These are phyloP conservation scores for Ascomycota sp. DNA, from an alignment of 2,329 filamentous ascomycete species.

Conservation along the genomic window DNA sequence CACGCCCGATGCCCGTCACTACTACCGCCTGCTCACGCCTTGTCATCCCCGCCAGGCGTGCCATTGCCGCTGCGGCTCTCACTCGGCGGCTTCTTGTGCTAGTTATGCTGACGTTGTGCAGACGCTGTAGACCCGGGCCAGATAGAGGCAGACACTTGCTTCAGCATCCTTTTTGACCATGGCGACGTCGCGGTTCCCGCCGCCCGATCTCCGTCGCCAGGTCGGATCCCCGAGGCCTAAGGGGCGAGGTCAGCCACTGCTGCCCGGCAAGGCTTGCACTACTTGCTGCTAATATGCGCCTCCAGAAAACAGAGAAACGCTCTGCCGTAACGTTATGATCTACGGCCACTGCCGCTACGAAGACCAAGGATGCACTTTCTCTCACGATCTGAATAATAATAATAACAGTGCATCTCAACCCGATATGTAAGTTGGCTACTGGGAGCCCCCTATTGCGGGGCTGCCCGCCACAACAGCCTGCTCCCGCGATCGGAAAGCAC, in stretches of 20 bases:
- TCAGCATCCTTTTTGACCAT: slow-evolving; percentile 15
- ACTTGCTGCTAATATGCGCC: slow-evolving; percentile 1
- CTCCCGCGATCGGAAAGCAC: too few species aligned
- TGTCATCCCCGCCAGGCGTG: background rate
- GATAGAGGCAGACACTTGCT: slow-evolving; percentile 9
- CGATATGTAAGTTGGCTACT: slow-evolving; percentile 24
- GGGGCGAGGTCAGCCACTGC: slow-evolving; percentile 25
- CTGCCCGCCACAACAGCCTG: too few species aligned
- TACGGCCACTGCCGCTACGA: slow-evolving; percentile 87
- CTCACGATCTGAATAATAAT: slow-evolving; percentile 55
- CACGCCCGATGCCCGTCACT: too few species aligned
- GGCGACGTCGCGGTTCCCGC: slow-evolving; percentile 24
- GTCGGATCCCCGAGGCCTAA: slow-evolving; percentile 37
- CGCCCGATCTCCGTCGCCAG: slow-evolving; percentile 27
- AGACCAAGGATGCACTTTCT: slow-evolving; percentile 79
- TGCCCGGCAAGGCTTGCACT: slow-evolving; percentile 2
- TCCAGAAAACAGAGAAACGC: slow-evolving; percentile 65
- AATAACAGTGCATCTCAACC: slow-evolving; percentile 17
- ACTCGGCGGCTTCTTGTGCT: background rate
- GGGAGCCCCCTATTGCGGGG: too few species aligned
- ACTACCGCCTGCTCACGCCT: slow-evolving; percentile 2
- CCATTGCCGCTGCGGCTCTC: slow-evolving; percentile 1
- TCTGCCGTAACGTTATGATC: slow-evolving; percentile 82
- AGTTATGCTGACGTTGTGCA: slow-evolving; percentile 7
- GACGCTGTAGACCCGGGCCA: slow-evolving; percentile 22